These are phyloP conservation scores for Physcomitrellopsis africana DNA, from an alignment of 225 moss, liverwort and hornwort genomes.

Conservation along the genomic window DNA sequence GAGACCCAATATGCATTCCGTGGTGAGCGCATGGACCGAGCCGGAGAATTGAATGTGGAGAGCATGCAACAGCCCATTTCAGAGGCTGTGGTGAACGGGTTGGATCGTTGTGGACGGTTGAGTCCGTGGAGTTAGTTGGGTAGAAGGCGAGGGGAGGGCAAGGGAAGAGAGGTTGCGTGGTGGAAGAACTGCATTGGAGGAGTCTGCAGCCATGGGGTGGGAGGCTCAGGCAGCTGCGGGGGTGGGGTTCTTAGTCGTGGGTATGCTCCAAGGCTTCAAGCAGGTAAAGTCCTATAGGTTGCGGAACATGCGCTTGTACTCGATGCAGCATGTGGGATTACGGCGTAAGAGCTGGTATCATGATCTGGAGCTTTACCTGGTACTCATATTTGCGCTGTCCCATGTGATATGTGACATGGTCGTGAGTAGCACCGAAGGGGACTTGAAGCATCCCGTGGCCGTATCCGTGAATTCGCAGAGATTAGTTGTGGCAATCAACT, in stretches of 20 bases:
- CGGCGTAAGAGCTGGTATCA: constrained; percentile 36
- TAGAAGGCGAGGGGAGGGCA: constrained; percentile 16
- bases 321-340: neutral
- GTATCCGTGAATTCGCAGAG: constrained; percentile 75
- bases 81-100: neutral
- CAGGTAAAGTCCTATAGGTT: constrained; percentile 47
- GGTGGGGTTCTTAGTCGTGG: constrained; percentile 62
- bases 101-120: neutral
- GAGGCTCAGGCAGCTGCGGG: constrained; percentile 63
- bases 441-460: constrained; percentile 60
- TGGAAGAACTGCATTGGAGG: neutral
- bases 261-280: constrained; percentile 61
- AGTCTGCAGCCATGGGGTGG: constrained; percentile 55
- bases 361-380: constrained; percentile 44
- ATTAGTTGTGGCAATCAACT: constrained; percentile 67
- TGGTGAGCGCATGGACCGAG: neutral
- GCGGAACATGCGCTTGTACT: constrained; percentile 22
- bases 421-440: constrained; percentile 24
- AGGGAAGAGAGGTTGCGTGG: neutral
- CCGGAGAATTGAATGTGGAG: constrained; percentile 10
- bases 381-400: constrained; percentile 61
- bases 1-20: neutral
- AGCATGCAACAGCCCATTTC: neutral
- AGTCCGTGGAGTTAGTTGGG: neutral
- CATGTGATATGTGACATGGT: constrained; percentile 70